Evolutionary conservation across 1,284 basidiomycete genomes (phyloP), one percentile per base, ranked within the genome.

Genomic region (Prillingera fragicola): DNA sequence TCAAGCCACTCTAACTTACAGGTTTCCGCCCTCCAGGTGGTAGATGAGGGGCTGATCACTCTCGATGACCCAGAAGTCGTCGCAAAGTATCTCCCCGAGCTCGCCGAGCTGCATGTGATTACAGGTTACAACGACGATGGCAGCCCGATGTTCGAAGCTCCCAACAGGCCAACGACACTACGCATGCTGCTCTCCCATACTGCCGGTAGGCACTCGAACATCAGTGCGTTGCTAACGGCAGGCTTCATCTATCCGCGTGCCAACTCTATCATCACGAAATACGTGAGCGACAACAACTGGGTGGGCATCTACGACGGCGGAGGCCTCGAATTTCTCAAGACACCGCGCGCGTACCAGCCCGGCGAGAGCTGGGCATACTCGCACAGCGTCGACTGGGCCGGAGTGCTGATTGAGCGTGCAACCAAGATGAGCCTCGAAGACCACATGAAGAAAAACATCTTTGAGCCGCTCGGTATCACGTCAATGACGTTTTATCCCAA

Each of bases 341-440:
- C 52, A 13, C 57, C 57, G 3, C 49, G 52, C n/a, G 28, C 59
- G 13, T 67, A 52, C 41, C 56, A 66, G 33, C 67, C 65, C 6
- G 65, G 63, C 2, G 56, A 52, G 3, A 38, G 41, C 5, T 69
- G 49, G 45, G 19, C 15, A 22, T 67, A 68, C 52, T 43, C 44
- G 8, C 48, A 50, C 28, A 60, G 62, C 0, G 64, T 68, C 25
- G 72, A 73, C 43, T 69, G 60, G 62, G 55, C 59, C 26, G 69
- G 60, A 2, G 27, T 55, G 37, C 19, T 63, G 35, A 54, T 72
- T 31, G 52, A 55, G 33, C 59, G 69, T 18, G 46, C 58, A n/a
- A 56, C 54, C 1, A 63, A 62, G 2, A 25, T 46, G 17, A 41
- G 39, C 2, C 55, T 70, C 6, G 63, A 65, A 34, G 57, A 56